Conservation (phyloP, 1,284 basidiomycete species). For the Quambalaria eucalypti region DNA sequence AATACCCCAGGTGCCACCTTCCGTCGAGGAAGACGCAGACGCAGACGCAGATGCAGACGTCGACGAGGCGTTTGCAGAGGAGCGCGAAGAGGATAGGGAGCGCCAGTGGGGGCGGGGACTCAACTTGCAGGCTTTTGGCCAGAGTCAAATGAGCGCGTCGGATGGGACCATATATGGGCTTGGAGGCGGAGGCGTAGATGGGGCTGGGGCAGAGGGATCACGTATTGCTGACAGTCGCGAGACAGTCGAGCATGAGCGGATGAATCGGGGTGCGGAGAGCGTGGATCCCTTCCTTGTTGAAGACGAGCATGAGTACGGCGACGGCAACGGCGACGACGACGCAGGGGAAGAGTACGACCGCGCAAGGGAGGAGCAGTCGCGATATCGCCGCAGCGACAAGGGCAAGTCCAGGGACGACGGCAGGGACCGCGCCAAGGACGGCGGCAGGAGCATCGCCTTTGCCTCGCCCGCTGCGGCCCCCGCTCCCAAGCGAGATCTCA, state of each 20-base stretch:
- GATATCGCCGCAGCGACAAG: neutral
- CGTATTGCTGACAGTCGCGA: too few species aligned
- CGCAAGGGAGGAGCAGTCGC: neutral
- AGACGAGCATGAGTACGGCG: constrained; percentile 3
- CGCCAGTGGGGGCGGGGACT: neutral
- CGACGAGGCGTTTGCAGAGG: neutral
- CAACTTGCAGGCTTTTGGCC: neutral
- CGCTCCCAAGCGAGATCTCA: neutral
- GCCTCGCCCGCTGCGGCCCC: neutral
- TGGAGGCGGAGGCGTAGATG: too few species aligned
- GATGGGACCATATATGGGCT: too few species aligned
- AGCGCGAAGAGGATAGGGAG: neutral
- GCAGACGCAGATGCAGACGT: neutral
- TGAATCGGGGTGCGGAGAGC: too few species aligned
- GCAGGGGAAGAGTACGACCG: neutral
- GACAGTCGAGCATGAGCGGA: too few species aligned
- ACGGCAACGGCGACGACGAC: neutral
- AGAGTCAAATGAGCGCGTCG: too few species aligned
- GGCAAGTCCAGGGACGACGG: neutral
- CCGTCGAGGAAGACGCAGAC: neutral
- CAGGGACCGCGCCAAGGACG: too few species aligned
- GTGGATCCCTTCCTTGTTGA: constrained; percentile 6
- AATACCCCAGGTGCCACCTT: too few species aligned
- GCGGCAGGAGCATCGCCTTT: too few species aligned
- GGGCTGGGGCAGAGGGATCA: too few species aligned